A percentile compares a stretch with the other conserved stretches of the same genome.
phyloP scores from a whole-genome alignment of 148 eudicot genomes.

The Beta vulgaris region DNA sequence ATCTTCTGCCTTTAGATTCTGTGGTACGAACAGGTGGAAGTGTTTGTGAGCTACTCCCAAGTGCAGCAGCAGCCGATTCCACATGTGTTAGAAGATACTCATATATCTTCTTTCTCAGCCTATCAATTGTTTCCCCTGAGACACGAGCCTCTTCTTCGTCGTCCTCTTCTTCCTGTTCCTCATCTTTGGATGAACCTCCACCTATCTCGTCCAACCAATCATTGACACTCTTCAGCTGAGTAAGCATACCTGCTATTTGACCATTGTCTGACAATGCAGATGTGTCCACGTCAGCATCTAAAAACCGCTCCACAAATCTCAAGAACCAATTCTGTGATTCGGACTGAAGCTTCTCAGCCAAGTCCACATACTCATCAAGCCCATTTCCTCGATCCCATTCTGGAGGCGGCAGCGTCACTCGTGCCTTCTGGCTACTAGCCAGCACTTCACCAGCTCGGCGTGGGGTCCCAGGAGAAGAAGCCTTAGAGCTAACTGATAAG shows the following conservation, averaged over 20 bases:
- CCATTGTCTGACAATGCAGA: conserved; percentile 68
- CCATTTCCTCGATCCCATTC: conserved; percentile 77
- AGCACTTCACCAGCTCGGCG: conserved; percentile 45
- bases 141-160: conserved; percentile 41
- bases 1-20: conserved; percentile 53
- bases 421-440: conserved; percentile 39
- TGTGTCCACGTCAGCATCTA: conserved; percentile 68
- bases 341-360: conserved; percentile 55
- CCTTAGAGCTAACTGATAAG: conserved; percentile 39
- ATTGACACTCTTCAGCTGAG: conserved; percentile 90
- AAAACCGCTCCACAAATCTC: conserved; percentile 73
- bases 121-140: conserved; percentile 60
- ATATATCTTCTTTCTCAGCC: conserved; percentile 89
- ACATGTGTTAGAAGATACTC: conserved; percentile 92
- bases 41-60: conserved; percentile 53
- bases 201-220: conserved; percentile 84
- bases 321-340: conserved; percentile 88
- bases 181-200: conserved; percentile 18
- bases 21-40: conserved; percentile 29
- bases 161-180: conserved; percentile 36
- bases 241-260: conserved; percentile 81
- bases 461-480: conserved; percentile 33
- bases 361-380: conserved; percentile 61
- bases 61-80: conserved; percentile 95
- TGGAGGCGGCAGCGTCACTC: conserved; percentile 37